Evolutionary conservation across 805 yeast species (phyloP).

Genomic region (Maudiozyma bulderi): DNA sequence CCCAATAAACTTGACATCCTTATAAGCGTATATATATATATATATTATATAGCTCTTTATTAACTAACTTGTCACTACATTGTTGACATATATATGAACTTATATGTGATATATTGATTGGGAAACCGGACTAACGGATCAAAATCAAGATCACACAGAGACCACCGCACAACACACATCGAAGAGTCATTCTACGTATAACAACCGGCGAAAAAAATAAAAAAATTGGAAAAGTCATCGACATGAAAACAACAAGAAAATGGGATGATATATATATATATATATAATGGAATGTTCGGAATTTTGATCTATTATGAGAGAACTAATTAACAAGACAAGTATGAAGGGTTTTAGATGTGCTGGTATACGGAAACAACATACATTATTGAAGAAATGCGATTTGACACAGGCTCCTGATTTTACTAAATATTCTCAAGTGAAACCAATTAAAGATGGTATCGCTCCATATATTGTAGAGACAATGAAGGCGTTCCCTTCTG

Average conservation of each 20-base stretch:
- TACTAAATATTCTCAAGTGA: constrained; percentile 28
- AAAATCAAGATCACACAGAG: not conserved
- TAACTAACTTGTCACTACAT: not conserved
- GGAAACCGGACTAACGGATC: not conserved
- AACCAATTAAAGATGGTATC: constrained; percentile 26
- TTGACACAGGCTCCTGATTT: constrained; percentile 29
- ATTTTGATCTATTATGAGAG: too few species aligned
- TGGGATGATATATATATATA: too few species aligned
- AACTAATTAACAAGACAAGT: too few species aligned
- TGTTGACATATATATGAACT: too few species aligned
- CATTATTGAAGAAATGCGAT: constrained; percentile 11
- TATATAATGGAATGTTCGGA: too few species aligned
- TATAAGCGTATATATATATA: not conserved
- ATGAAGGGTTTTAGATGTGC: not conserved
- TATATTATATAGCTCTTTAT: not conserved
- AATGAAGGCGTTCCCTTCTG: constrained; percentile 32
- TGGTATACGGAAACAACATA: constrained; percentile 10
- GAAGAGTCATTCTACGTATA: too few species aligned
- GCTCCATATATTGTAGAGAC: constrained; percentile 29
- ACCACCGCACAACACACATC: not conserved
- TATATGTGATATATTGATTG: too few species aligned
- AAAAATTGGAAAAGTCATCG: too few species aligned
- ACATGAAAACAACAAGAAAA: too few species aligned
- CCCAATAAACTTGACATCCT: not conserved
- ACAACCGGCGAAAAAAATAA: too few species aligned